Evolutionary conservation across 1,284 basidiomycete species (phyloP).

Genomic region (Mycosarcoma maydis): DNA sequence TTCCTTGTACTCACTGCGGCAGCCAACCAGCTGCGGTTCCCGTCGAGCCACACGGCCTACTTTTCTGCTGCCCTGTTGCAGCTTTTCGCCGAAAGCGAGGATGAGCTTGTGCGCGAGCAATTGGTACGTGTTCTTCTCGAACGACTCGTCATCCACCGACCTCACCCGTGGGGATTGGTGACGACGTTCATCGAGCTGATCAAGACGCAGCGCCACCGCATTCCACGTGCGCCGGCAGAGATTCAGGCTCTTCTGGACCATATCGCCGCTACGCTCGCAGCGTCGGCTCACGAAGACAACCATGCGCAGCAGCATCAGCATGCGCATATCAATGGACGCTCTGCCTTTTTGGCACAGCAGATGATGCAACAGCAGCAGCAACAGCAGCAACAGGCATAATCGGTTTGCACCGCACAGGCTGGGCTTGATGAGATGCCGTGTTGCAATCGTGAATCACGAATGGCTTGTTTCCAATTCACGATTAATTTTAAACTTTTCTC

Average conservation of each 20-base stretch:
- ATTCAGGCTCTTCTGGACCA: constrained; percentile 64
- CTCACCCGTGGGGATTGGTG: constrained; percentile 96
- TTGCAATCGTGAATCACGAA: no score
- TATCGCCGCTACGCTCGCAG: constrained; percentile 47
- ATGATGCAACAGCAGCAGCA: constrained; percentile 28
- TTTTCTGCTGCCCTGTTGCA: constrained; percentile 88
- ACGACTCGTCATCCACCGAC: constrained; percentile 89
- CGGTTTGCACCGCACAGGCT: no score
- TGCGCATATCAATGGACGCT: constrained; percentile 29
- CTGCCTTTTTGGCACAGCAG: constrained; percentile 20
- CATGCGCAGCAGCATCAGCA: constrained; percentile 20
- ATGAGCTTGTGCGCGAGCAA: constrained; percentile 84
- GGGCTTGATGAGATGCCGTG: no score
- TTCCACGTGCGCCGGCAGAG: constrained; percentile 59
- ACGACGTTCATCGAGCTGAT: constrained; percentile 92
- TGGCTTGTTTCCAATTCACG: neutral
- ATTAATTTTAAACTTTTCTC: neutral
- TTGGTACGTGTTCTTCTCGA: constrained; percentile 91
- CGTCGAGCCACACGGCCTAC: constrained; percentile 71
- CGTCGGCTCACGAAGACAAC: constrained; percentile 10
- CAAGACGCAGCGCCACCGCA: constrained; percentile 48
- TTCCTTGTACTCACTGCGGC: constrained; percentile 90
- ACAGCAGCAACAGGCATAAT: constrained; percentile 23
- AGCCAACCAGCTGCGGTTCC: constrained; percentile 84
- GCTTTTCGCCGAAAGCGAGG: constrained; percentile 74